Conservation (phyloP, 2,329 filamentous ascomycete genomes). For the Zymoseptoria brevis region DNA sequence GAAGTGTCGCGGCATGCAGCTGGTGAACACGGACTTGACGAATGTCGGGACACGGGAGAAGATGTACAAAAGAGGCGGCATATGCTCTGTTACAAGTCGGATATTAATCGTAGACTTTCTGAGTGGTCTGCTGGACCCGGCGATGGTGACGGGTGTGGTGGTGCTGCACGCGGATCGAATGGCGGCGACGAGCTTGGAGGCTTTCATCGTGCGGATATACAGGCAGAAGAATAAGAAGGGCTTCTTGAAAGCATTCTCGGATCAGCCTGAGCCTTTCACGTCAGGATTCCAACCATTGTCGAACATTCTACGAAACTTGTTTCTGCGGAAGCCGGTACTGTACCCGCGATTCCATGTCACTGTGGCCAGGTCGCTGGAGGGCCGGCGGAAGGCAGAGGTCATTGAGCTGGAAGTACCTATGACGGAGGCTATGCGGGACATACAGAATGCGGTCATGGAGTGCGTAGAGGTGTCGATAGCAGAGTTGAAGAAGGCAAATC, state of each 20-base stretch:
- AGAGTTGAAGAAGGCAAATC: slow-evolving; percentile 85
- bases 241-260: slow-evolving; percentile 93
- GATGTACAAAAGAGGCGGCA: slow-evolving; percentile 80
- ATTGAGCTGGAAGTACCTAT: slow-evolving; percentile 95
- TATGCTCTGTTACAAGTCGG: slow-evolving; percentile 91
- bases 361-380: slow-evolving; percentile 82
- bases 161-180: slow-evolving; percentile 83
- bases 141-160: slow-evolving; percentile 78
- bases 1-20: slow-evolving; percentile 73
- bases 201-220: slow-evolving; percentile 90
- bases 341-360: slow-evolving; percentile 92
- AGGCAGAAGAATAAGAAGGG: slow-evolving; percentile 89
- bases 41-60: slow-evolving; percentile 81
- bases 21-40: slow-evolving; percentile 92
- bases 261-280: slow-evolving; percentile 84
- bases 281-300: slow-evolving; percentile 80
- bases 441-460: slow-evolving; percentile 90
- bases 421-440: slow-evolving; percentile 87
- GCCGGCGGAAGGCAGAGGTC: slow-evolving; percentile 87
- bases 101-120: slow-evolving; percentile 92
- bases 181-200: slow-evolving; percentile 79
- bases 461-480: slow-evolving; percentile 92
- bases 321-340: slow-evolving; percentile 76
- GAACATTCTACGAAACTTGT: slow-evolving; percentile 86
- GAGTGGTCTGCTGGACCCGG: slow-evolving; percentile 71